These are phyloP conservation scores for Claviceps pusilla DNA, from an alignment of 2,329 filamentous ascomycete genomes.

Conservation along the genomic window DNA sequence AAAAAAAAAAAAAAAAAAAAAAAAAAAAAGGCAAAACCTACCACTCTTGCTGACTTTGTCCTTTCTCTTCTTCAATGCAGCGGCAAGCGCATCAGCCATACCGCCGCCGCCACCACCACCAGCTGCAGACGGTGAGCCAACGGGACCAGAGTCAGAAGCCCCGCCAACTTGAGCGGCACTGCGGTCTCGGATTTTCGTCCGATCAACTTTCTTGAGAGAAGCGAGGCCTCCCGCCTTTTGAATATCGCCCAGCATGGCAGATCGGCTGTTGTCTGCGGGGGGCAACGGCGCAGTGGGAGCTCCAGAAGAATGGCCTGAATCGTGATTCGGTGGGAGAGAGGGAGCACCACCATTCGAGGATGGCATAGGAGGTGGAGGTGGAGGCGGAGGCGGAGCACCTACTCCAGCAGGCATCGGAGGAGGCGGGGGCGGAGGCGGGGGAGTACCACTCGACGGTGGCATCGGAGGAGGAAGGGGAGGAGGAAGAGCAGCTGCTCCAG, in stretches of 20 bases:
- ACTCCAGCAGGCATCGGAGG: constrained; percentile 15
- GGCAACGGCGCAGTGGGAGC: constrained; percentile 31
- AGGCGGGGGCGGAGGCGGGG: constrained; percentile 24
- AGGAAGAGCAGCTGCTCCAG: not conserved
- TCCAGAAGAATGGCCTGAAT: constrained; percentile 41
- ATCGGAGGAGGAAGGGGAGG: constrained; percentile 11
- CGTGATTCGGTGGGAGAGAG: constrained; percentile 39
- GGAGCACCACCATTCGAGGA: constrained; percentile 15
- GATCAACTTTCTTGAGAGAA: constrained; percentile 61
- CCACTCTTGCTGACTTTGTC: constrained; percentile 89
- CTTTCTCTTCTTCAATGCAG: constrained; percentile 67
- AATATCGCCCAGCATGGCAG: constrained; percentile 56
- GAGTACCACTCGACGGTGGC: constrained; percentile 16
- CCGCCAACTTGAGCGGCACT: constrained; percentile 48
- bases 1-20: too few relatives aligned
- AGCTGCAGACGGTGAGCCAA: constrained; percentile 36
- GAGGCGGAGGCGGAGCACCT: constrained; percentile 18
- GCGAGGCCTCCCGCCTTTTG: constrained; percentile 52
- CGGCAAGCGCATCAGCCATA: constrained; percentile 71
- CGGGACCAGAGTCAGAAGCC: constrained; percentile 34
- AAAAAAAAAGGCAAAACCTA: constrained; percentile 36
- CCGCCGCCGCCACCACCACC: constrained; percentile 45
- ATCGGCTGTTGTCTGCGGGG: constrained; percentile 30
- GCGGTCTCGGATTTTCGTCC: constrained; percentile 54
- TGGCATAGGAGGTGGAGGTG: constrained; percentile 18